These are phyloP conservation scores for Rhizopus microsporus DNA, from an alignment of 371 early-diverging fungal species.

Conservation along the genomic window DNA sequence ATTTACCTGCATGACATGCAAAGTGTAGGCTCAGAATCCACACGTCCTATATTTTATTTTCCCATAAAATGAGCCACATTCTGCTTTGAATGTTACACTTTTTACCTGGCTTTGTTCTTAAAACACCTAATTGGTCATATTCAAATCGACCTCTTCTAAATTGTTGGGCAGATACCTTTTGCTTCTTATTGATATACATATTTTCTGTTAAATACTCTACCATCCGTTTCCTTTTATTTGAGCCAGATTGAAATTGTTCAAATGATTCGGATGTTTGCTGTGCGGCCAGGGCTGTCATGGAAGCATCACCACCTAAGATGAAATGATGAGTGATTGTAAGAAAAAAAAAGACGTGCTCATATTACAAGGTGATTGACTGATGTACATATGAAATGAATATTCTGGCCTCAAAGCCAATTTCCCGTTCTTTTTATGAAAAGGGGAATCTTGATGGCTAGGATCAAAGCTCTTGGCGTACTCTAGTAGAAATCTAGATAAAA, in stretches of 20 bases:
- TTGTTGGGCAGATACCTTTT: constrained; percentile 19
- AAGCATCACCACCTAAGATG: constrained; percentile 75
- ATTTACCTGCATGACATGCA: constrained; percentile 83
- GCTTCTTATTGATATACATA: constrained; percentile 38
- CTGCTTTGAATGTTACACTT: neutral
- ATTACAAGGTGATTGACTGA: constrained; percentile 77
- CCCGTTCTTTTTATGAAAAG: constrained; percentile 5
- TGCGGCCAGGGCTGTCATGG: constrained; percentile 62
- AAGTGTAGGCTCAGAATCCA: constrained; percentile 75
- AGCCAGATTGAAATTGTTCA: constrained; percentile 37
- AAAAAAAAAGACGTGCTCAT: constrained; percentile 1
- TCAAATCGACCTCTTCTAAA: constrained; percentile 64
- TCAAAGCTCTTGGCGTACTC: constrained; percentile 18
- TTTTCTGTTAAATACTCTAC: constrained; percentile 23
- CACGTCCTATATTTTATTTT: constrained; percentile 42
- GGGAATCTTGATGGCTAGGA: neutral
- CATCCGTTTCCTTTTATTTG: constrained; percentile 29
- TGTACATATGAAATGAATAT: constrained; percentile 67
- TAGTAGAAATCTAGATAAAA: constrained; percentile 26
- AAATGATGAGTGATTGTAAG: neutral
- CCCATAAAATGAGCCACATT: neutral
- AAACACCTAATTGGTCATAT: constrained; percentile 53
- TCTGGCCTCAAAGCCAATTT: constrained; percentile 17
- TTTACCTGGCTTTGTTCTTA: constrained; percentile 81
- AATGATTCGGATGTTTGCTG: constrained; percentile 54